Base-by-base conservation (phyloP, 805 yeast species). In the Candida patagonica region DNA sequence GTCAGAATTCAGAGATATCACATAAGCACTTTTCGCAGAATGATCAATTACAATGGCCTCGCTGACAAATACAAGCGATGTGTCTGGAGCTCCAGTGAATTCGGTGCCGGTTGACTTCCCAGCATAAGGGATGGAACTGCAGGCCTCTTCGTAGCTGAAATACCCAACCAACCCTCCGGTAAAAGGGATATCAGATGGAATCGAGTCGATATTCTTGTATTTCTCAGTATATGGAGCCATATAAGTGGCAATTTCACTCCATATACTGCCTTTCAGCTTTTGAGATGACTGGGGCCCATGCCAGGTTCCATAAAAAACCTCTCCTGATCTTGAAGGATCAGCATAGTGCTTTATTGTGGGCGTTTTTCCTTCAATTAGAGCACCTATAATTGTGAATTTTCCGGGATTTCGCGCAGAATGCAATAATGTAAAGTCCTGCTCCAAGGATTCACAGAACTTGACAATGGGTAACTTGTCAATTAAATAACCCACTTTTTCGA, bases 161-260 rank as follows among this genome's bases (percentile, higher is more conserved):
- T 80, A 66, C 4, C 99, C 99, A 40, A 88, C 65, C 24, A 84
- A 67, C 0, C 99, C 99, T n/a, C 98, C 97, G 42, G 76, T 63
- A 52, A 92, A 92, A 0, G 45, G 49, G 40, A 68, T 56, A 0
- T 27, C 30, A 2, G 59, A 52, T 2, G 44, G 37, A 19, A 31
- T 21, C 12, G 6, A 13, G n/a, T 34, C 37, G 19, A 23, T 5
- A 17, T 26, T 9, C 7, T 36, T 15, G 33, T 62, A 59, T 29
- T 40, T 13, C 23, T 41, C 31, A 35, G 50, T 25, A 40, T 44
- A 49, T 10, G 55, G 40, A 52, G 60, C 49, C 76, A 82, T 75
- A 35, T 59, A 67, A 1, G 55, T 40, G 0, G 81, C 72, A 10
- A 80, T 46, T 43, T 54, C 70, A 3, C 62, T 51, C 84, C 86